Percentiles rank a stretch among this genome's conserved stretches.
These are phyloP conservation scores for Sclerotinia nivalis DNA, from an alignment of 2,329 filamentous ascomycete species.

Conservation along the genomic window DNA sequence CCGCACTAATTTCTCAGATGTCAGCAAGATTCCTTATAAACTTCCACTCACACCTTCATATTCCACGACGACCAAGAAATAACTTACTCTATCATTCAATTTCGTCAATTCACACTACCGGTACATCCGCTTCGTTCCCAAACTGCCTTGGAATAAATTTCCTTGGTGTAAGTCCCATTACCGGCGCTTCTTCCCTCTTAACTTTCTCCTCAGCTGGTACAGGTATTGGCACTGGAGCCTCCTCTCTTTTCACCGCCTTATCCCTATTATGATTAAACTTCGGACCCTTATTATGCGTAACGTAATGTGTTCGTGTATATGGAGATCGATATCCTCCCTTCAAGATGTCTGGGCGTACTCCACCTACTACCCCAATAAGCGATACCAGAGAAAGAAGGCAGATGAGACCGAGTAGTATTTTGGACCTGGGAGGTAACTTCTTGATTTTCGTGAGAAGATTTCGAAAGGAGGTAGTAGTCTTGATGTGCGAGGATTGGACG, in stretches of 20 bases:
- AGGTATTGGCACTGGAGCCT: constrained; percentile 6
- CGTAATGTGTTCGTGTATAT: constrained; percentile 9
- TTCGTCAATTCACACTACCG: not conserved
- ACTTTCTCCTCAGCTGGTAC: not conserved
- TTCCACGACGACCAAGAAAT: not conserved
- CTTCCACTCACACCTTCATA: not conserved
- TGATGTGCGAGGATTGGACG: constrained; percentile 11
- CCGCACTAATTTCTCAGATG: not conserved
- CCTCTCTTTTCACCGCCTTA: not conserved
- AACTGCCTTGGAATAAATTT: not conserved
- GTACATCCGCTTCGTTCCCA: not conserved
- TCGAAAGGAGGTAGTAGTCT: not conserved
- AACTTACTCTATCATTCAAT: not conserved
- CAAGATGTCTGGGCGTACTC: not conserved
- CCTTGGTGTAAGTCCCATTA: not conserved
- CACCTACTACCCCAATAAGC: not conserved
- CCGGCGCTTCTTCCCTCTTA: not conserved
- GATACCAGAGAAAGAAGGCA: constrained; percentile 12
- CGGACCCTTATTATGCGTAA: constrained; percentile 4
- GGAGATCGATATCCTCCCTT: not conserved
- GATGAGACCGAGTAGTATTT: constrained; percentile 4
- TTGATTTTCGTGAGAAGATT: constrained; percentile 4
- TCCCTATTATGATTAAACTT: constrained; percentile 16
- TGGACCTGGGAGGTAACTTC: not conserved
- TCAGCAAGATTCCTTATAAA: not conserved